A percentile compares a stretch with the other conserved stretches of the same genome.
These are phyloP conservation scores for Aegilops tauschii DNA, from an alignment of 176 grass and related monocot species.

Conservation along the genomic window DNA sequence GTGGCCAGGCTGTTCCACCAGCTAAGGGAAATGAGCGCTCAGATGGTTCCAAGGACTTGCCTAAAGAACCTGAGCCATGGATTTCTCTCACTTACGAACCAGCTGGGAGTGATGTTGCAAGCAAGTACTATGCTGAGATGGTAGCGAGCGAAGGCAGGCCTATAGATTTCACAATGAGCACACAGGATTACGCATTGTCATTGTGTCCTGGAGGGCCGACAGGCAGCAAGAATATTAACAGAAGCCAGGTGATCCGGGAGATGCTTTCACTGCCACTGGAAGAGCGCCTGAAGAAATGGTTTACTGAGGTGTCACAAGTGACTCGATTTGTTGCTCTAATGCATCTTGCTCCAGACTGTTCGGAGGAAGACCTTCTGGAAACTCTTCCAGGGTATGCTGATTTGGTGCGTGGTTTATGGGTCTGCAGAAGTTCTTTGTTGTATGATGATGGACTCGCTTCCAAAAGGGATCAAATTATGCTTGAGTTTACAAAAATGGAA, in stretches of 20 bases:
- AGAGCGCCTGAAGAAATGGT: constrained; percentile 61
- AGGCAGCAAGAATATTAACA: constrained; percentile 36
- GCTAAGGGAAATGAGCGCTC: constrained; percentile 35
- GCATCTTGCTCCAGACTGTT: constrained; percentile 63
- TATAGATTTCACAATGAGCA: constrained; percentile 75
- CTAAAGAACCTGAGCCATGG: constrained; percentile 67
- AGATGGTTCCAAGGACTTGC: constrained; percentile 34
- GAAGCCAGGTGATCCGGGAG: constrained; percentile 39
- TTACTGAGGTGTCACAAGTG: constrained; percentile 61
- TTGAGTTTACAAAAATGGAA: constrained; percentile 53
- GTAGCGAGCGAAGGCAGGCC: constrained; percentile 38
- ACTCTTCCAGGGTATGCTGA: constrained; percentile 47
- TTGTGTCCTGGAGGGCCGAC: constrained; percentile 58
- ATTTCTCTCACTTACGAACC: constrained; percentile 53
- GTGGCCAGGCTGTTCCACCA: constrained; percentile 10
- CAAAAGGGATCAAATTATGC: constrained; percentile 53
- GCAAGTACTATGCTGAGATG: constrained; percentile 59
- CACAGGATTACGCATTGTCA: constrained; percentile 53
- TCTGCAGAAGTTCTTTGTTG: constrained; percentile 68
- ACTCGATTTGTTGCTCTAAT: constrained; percentile 60
- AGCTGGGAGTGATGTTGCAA: constrained; percentile 43
- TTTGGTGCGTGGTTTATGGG: constrained; percentile 77
- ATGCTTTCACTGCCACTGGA: constrained; percentile 53
- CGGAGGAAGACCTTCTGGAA: constrained; percentile 48
- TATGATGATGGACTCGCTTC: constrained; percentile 42